Base-by-base conservation (phyloP, 2,329 filamentous ascomycete genomes). In the Plenodomus tracheiphilus region DNA sequence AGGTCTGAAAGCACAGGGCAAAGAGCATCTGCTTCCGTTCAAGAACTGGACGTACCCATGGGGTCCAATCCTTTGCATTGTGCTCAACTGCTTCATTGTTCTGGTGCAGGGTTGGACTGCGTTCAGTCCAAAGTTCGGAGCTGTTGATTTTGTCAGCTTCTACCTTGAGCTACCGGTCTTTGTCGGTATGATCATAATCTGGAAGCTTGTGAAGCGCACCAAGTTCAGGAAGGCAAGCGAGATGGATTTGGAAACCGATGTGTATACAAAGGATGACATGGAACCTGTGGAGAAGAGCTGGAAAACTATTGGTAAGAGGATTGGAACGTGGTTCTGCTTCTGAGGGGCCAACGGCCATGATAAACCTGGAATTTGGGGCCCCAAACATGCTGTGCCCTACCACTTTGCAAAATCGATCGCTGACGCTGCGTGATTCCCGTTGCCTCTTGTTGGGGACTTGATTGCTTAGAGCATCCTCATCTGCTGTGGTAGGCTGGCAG, bases 11-110 rank as follows among this genome's bases (percentile, higher is more conserved):
- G 75, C 73, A 1, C 83, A 84, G 53, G 77, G 78, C 46, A 74
- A 71, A 49, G 71, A 74, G 15, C 71, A 70, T 17, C 72, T 75
- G 41, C 74, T 79, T 38, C 77, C 77, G 2, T 79, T 73, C 49
- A 81, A 78, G n/a, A 88, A 87, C 0, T 85, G 79, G 58, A 74
- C 76, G 11, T 68, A 69, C 38, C 83, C 83, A 82, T 75, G 66
- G 74, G 63, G 84, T 78, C 69, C 72, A 83, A 46, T 58, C 7
- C 15, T 68, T 15, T 64, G 59, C 43, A 44, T 69, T 0, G 46
- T 62, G 2, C 45, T 66, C 8, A 69, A 66, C 38, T 56, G 35
- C 17, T 68, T 69, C 43, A 61, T 69, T 15, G 62, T 69, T 2
- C 39, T 69, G 7, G 62, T 68, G 1, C 65, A 68, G 40, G 66